These are phyloP conservation scores for Gloeostereum incarnatum DNA, from an alignment of 768 basidiomycete species.

Conservation along the genomic window DNA sequence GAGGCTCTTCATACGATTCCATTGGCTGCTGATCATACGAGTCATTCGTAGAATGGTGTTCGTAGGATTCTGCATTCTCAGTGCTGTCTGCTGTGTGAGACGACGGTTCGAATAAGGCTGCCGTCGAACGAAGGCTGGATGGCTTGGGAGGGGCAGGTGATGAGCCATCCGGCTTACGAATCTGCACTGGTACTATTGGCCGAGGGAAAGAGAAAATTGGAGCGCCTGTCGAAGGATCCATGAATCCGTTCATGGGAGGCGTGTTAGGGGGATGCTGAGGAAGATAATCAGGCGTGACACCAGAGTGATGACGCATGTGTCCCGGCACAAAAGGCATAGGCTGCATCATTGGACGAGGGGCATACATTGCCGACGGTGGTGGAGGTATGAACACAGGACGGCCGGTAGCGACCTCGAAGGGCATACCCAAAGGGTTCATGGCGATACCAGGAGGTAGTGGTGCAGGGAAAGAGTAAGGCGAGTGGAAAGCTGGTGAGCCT, in stretches of 20 bases:
- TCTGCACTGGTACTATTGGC: slow-evolving; percentile 63
- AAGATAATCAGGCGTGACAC: slow-evolving; percentile 55
- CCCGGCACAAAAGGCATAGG: slow-evolving; percentile 49
- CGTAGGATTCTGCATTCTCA: slow-evolving; percentile 1
- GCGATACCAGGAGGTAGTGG: slow-evolving; percentile 69
- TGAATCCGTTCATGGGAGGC: slow-evolving; percentile 52
- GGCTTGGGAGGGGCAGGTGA: slow-evolving; percentile 18
- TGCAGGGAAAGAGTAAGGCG: slow-evolving; percentile 53
- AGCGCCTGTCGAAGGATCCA: slow-evolving; percentile 56
- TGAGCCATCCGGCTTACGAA: slow-evolving; percentile 47
- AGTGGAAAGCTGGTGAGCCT: slow-evolving; percentile 52
- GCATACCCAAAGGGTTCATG: slow-evolving; percentile 64
- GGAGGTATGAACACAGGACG: slow-evolving; percentile 66
- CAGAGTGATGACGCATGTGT: slow-evolving; percentile 53
- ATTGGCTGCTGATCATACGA: slow-evolving; percentile 17
- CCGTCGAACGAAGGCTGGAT: slow-evolving; percentile 13
- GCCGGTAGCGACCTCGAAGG: slow-evolving; percentile 79
- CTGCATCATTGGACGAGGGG: slow-evolving; percentile 57
- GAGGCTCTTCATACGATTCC: slow-evolving; percentile 12
- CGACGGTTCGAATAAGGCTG: slow-evolving; percentile 12
- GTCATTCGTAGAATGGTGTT: slow-evolving; percentile 13
- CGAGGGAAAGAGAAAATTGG: slow-evolving; percentile 73
- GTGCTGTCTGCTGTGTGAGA: background rate
- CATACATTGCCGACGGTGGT: slow-evolving; percentile 52
- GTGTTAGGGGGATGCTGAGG: slow-evolving; percentile 43